Evolutionary conservation across 176 grass and related monocot species (phyloP), one percentile per base, ranked within the genome.

Genomic region (Musa itinerans): DNA sequence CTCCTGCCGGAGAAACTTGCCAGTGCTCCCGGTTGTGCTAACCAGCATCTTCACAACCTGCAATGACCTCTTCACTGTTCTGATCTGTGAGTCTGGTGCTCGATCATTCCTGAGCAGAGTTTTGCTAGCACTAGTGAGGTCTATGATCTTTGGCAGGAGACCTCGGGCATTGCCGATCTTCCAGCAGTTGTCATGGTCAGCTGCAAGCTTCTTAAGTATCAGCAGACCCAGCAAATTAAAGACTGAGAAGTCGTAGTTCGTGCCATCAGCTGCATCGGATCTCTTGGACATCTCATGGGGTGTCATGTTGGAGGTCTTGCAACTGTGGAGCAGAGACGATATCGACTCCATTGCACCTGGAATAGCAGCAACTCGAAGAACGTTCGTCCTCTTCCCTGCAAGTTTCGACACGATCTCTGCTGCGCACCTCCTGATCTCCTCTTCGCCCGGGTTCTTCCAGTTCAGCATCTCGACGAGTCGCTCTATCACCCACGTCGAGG

Each of bases 331-430:
- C 59, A 96, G 50, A 2, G 89, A 96, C 29, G 82, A 81, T 53
- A 96, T 49, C 17, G 92, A 89, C 54, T 96, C 89, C 53, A 91
- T 87, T 22, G 86, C 82, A 17, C 89, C 89, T 1, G 81, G 83
- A 75, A 96, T 88, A 3, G 72, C 87, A 10, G 22, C 80, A 51
- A 87, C 76, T 65, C 72, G 80, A 34, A 83, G 69, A 21, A 72
- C 77, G 54, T 78, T 68, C 66, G 74, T 72, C n/a, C 15, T 69
- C 70, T 61, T 83, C 21, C 55, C 75, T 10, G 80, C 77, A 48
- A 87, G 66, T 55, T 57, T 79, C 22, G 63, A 75, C 48, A 87
- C 48, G 59, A 87, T 71, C 24, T 87, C 57, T 0, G 85, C 81
- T 7, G 85, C 76, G 23, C 61, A 80, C 29, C 1, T 23, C 26